Base-by-base conservation (phyloP, 1,139 yeast species). In the Candida gigantensis region DNA sequence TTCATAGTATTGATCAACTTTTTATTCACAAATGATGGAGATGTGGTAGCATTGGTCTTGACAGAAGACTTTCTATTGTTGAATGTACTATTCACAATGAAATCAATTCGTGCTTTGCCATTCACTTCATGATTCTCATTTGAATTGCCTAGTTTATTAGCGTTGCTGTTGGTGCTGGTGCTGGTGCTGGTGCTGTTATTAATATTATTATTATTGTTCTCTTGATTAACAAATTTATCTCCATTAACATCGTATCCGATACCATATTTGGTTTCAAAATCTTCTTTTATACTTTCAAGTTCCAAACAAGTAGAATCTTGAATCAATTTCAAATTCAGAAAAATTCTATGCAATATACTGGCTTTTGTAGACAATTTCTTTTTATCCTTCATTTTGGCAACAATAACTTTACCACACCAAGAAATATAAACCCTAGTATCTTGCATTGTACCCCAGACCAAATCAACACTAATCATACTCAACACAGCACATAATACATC, bases 391-490 rank as follows among this genome's bases (percentile, higher is more conserved):
- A 83, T 81, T 50, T 90, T 79, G 47, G 81, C 77, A 28, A 76
- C 73, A 21, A 88, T 83, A 34, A 86, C 83, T 41, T 75, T 75
- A 42, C 87, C 92, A 63, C 95, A 85, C 53, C 89, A 80, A 36
- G 79, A 75, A 39, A 88, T 68, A 58, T 87, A 86, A 41, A 80
- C 74, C 43, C 80, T 79, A 49, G 95, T 86, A 48, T 86, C 95
- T 42, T 84, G 83, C 94, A 85, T 86, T 1, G 94, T 83, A 1
- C 96, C 96, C 86, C 95, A 84, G 6, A 86, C 92, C 39, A 86
- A 81, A 61, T 88, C 96, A 38, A 88, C 87, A 15, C 90, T 81
- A 34, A 83, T 86, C 95, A 88, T 86, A 2, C 94, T 81, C 62
- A 88, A 71, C 14, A 87, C 82, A 0, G 95, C 94, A 35, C 89